Evolutionary conservation across 2,329 filamentous ascomycete species (phyloP).

Genomic region (Penicillium sclerotiorum): DNA sequence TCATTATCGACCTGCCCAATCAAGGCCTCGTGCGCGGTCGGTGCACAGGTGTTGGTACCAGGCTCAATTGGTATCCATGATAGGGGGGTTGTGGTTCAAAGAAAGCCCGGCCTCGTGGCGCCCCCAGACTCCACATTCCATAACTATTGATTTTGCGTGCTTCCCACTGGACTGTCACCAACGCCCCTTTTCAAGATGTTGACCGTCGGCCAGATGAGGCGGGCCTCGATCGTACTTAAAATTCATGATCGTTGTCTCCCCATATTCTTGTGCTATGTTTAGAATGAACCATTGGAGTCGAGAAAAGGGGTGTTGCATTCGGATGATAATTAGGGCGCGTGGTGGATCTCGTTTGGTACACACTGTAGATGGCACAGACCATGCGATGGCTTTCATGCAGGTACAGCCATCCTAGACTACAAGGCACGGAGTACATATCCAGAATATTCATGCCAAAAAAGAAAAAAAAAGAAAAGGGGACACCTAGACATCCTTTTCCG

Average conservation of each 20-base stretch:
- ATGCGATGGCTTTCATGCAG: not conserved
- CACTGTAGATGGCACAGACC: slow-evolving; percentile 5
- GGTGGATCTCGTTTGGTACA: slow-evolving; percentile 7
- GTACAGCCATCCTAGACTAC: not conserved
- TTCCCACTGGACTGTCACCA: slow-evolving; percentile 7
- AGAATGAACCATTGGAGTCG: not conserved
- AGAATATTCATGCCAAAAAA: too few species aligned
- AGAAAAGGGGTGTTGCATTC: slow-evolving; percentile 1
- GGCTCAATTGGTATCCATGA: slow-evolving; percentile 12
- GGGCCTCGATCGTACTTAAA: slow-evolving; percentile 11
- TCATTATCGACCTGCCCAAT: too few species aligned
- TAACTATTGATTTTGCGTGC: slow-evolving; percentile 15
- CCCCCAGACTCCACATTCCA: slow-evolving; percentile 23
- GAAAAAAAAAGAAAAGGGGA: not conserved
- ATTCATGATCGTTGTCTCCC: not conserved
- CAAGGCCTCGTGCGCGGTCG: not conserved
- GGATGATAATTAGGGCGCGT: not conserved
- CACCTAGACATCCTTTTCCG: not conserved
- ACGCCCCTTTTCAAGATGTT: slow-evolving; percentile 16
- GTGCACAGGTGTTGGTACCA: not conserved
- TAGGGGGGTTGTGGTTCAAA: slow-evolving; percentile 17
- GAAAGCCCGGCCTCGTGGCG: slow-evolving; percentile 19
- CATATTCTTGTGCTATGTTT: slow-evolving; percentile 9
- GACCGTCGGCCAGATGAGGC: not conserved
- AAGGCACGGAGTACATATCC: too few species aligned